These are phyloP conservation scores for Lentinula sp. DNA, from an alignment of 768 basidiomycete species.

Conservation along the genomic window DNA sequence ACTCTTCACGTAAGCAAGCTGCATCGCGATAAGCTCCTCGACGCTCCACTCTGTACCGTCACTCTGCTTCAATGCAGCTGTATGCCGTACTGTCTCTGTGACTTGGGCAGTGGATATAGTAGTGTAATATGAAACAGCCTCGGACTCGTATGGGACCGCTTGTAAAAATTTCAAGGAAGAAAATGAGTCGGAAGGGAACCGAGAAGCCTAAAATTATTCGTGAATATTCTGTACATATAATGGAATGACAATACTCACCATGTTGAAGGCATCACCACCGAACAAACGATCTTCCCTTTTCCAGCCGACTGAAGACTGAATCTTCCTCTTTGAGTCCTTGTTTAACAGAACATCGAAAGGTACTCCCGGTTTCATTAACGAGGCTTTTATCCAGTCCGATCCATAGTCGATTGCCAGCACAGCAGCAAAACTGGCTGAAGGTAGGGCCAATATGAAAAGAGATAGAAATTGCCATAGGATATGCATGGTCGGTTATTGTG, in stretches of 20 bases:
- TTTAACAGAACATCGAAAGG: slow-evolving; percentile 96
- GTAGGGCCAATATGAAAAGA: slow-evolving; percentile 29
- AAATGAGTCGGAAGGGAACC: slow-evolving; percentile 87
- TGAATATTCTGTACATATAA: neutral
- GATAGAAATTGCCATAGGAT: slow-evolving; percentile 32
- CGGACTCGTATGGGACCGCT: slow-evolving; percentile 59
- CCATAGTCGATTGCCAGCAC: slow-evolving; percentile 98
- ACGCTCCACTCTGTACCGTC: slow-evolving; percentile 70
- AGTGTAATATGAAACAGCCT: slow-evolving; percentile 50
- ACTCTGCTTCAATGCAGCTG: slow-evolving; percentile 52
- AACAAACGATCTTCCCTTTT: slow-evolving; percentile 88
- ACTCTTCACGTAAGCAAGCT: slow-evolving; percentile 83
- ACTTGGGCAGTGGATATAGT: slow-evolving; percentile 51
- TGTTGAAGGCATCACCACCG: slow-evolving; percentile 81
- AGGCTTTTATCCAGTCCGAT: slow-evolving; percentile 95
- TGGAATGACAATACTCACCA: slow-evolving; percentile 48
- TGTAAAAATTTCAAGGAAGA: slow-evolving; percentile 80
- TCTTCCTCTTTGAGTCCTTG: slow-evolving; percentile 96
- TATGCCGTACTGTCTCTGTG: slow-evolving; percentile 49
- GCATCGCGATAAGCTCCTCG: slow-evolving; percentile 93
- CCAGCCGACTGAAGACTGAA: slow-evolving; percentile 86
- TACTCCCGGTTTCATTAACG: slow-evolving; percentile 87
- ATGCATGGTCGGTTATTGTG: slow-evolving; percentile 26
- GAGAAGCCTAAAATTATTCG: slow-evolving; percentile 58
- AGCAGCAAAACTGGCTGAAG: slow-evolving; percentile 53